A percentile compares a stretch with the other conserved stretches of the same genome.
Conservation (phyloP, 768 basidiomycete genomes). For the Naganishia friedmannii region DNA sequence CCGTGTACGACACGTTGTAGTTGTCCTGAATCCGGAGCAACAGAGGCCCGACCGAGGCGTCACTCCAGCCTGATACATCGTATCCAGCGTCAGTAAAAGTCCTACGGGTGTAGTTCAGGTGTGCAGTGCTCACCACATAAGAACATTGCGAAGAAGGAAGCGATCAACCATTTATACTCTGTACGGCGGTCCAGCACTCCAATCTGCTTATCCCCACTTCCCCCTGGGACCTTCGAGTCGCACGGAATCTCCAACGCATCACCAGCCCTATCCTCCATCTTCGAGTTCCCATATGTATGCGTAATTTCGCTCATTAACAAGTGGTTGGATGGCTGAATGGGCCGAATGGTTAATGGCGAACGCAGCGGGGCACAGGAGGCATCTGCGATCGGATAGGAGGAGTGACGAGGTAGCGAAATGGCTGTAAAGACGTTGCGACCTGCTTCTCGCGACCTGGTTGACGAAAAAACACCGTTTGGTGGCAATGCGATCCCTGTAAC, state of each 20-base stretch:
- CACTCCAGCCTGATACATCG: slow-evolving; percentile 29
- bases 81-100: not conserved
- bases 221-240: not conserved
- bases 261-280: not conserved
- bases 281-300: not conserved
- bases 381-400: too few relatives aligned
- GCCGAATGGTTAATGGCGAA: not conserved
- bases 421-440: too few relatives aligned
- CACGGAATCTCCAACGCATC: not conserved
- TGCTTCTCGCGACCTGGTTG: too few relatives aligned
- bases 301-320: not conserved
- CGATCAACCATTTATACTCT: slow-evolving; percentile 9
- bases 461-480: too few relatives aligned
- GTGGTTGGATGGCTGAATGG: not conserved
- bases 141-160: slow-evolving; percentile 4
- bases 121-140: slow-evolving; percentile 1
- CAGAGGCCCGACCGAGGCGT: slow-evolving; percentile 35
- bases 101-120: not conserved
- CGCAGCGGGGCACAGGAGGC: not conserved
- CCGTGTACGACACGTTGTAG: slow-evolving; percentile 57
- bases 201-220: not conserved
- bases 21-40: slow-evolving; percentile 34
- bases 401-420: too few relatives aligned
- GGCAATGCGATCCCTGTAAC: too few relatives aligned
- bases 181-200: slow-evolving; percentile 12